phyloP scores from a whole-genome alignment of 2,329 filamentous ascomycete species.

The Pseudogymnoascus sp. region DNA sequence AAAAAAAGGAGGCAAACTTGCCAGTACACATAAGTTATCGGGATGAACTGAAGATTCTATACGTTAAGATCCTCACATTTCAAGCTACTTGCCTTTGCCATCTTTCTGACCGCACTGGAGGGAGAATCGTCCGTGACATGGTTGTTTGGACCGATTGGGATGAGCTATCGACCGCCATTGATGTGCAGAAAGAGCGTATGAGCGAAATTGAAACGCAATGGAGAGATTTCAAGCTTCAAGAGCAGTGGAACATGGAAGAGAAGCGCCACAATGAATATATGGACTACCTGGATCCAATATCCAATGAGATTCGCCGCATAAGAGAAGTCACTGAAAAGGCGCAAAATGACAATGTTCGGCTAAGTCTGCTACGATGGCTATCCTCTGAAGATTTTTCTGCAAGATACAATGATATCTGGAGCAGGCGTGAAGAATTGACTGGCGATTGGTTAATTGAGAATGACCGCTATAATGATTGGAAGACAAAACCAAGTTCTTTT shows the following conservation, averaged over 20 bases:
- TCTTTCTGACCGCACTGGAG: constrained; percentile 4
- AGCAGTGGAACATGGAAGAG: not conserved
- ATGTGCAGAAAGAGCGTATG: not conserved
- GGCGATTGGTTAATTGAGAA: constrained; percentile 12
- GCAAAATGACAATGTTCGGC: not conserved
- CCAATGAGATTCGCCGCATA: constrained; percentile 6
- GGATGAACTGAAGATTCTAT: constrained; percentile 11
- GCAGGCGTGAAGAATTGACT: not conserved
- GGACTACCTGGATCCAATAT: not conserved
- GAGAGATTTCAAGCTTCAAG: not conserved
- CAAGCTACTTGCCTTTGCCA: constrained; percentile 11
- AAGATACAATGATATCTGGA: constrained; percentile 9
- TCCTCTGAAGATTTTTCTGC: constrained; percentile 10
- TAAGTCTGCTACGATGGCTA: constrained; percentile 9
- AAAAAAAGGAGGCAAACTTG: not conserved
- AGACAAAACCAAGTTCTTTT: constrained; percentile 7
- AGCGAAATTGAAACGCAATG: not conserved
- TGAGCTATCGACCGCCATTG: not conserved
- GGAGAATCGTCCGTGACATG: constrained; percentile 4
- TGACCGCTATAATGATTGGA: constrained; percentile 8
- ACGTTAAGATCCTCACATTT: constrained; percentile 13
- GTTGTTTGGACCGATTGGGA: constrained; percentile 13
- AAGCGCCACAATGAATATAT: not conserved
- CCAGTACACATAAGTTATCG: constrained; percentile 5
- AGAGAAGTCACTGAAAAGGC: not conserved